Conservation (phyloP, 306 rosid genomes). For the Lathyrus sativus region DNA sequence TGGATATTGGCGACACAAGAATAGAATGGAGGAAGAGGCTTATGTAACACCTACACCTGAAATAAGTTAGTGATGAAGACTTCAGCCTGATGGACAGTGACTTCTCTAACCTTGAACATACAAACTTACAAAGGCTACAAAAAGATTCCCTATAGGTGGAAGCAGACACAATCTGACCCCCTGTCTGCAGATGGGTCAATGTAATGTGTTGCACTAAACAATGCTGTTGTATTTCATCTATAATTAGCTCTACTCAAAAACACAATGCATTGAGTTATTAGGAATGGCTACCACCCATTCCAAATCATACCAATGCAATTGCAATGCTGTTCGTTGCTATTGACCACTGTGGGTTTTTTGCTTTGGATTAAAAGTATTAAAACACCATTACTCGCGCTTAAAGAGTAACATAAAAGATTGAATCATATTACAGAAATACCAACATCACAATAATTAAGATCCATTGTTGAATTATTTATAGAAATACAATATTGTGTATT, state of each 20-base stretch:
- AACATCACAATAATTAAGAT: background rate
- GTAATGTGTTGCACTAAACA: background rate
- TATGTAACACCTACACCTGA: background rate
- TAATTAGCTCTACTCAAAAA: background rate
- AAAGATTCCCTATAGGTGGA: background rate
- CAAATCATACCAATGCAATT: background rate
- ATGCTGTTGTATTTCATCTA: background rate
- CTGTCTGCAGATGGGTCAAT: constrained; percentile 4
- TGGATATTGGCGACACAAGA: background rate
- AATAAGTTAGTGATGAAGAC: background rate
- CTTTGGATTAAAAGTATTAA: background rate
- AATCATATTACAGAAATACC: background rate
- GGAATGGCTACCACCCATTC: background rate
- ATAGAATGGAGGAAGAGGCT: background rate
- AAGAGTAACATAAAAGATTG: background rate
- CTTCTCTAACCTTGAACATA: constrained; percentile 1
- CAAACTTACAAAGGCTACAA: background rate
- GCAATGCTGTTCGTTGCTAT: background rate
- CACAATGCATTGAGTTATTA: background rate
- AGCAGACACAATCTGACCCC: background rate
- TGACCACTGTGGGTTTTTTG: background rate
- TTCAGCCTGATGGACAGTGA: background rate
- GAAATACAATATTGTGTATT: background rate
- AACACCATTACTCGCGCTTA: background rate
- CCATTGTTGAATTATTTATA: background rate